Percentiles rank a stretch among this genome's conserved stretches.
Conservation (phyloP, 2,329 filamentous ascomycete species). For the Cordyceps farinosa region DNA sequence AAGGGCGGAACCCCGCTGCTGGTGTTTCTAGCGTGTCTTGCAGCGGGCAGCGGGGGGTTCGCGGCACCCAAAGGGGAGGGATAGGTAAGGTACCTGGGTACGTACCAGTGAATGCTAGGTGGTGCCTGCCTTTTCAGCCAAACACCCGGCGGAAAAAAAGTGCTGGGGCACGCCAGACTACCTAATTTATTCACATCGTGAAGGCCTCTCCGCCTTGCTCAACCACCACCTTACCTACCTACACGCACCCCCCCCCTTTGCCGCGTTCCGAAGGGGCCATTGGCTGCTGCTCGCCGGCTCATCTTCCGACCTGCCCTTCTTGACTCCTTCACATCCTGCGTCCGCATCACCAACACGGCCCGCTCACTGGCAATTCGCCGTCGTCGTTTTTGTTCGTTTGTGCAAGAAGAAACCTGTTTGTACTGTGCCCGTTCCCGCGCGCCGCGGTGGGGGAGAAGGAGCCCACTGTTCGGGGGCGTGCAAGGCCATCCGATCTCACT, state of each 20-base stretch:
- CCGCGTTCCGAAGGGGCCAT: conserved; percentile 8
- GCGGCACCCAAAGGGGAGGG: no score
- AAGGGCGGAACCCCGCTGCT: not conserved
- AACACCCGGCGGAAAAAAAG: not conserved
- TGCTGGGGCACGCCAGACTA: conserved; percentile 15
- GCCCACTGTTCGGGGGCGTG: not conserved
- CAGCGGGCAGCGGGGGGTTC: no score
- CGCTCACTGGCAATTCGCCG: not conserved
- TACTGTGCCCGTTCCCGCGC: no score
- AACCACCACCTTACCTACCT: not conserved
- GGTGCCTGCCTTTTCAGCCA: no score
- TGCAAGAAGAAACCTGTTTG: no score
- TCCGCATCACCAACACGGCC: not conserved
- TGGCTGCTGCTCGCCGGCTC: not conserved
- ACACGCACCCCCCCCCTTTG: conserved; percentile 2
- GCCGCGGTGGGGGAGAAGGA: no score
- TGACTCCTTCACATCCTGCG: not conserved
- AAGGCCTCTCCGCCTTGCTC: not conserved
- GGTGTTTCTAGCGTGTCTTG: not conserved
- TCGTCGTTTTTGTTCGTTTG: not conserved
- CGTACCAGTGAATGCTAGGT: no score
- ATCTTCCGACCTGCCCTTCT: not conserved
- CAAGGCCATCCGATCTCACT: conserved; percentile 9
- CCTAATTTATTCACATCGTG: conserved; percentile 5
- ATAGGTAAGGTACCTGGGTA: no score